Evolutionary conservation across 2,329 filamentous ascomycete genomes (phyloP).

Genomic region (Cordyceps sp.): DNA sequence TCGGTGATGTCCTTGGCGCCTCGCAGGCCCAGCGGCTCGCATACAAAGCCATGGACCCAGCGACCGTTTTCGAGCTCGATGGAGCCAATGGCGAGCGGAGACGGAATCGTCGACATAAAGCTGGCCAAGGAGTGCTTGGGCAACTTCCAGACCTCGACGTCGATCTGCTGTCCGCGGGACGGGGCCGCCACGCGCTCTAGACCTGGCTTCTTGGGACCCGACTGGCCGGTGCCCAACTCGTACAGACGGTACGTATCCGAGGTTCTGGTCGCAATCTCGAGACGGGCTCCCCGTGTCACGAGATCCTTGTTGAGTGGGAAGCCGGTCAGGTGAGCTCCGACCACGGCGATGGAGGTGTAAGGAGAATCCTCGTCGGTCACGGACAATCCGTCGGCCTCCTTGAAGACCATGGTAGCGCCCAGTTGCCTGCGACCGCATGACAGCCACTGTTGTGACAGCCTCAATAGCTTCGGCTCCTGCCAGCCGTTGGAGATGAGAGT

Average conservation of each 20-base stretch:
- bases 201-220: conserved; percentile 14
- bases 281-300: conserved; percentile 10
- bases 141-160: conserved; percentile 19
- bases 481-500: conserved; percentile 19
- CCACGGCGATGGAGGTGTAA: conserved; percentile 12
- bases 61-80: conserved; percentile 15
- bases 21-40: conserved; percentile 16
- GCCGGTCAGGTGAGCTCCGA: conserved; percentile 19
- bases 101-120: conserved; percentile 15
- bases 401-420: conserved; percentile 11
- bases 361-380: neutral
- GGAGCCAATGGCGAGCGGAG: conserved; percentile 17
- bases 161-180: conserved; percentile 11
- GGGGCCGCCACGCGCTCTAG: conserved; percentile 10
- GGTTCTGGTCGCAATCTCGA: conserved; percentile 11
- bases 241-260: conserved; percentile 14
- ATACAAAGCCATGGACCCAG: conserved; percentile 20
- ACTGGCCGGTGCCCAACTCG: conserved; percentile 7
- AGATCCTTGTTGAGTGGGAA: conserved; percentile 18
- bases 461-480: conserved; percentile 15
- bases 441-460: conserved; percentile 12
- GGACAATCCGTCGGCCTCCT: neutral
- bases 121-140: conserved; percentile 12
- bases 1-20: conserved; percentile 14
- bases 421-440: conserved; percentile 6